Evolutionary conservation across 1,139 yeast genomes (phyloP), one percentile per base, ranked within the genome.

Genomic region (Hansenula lynferdii): DNA sequence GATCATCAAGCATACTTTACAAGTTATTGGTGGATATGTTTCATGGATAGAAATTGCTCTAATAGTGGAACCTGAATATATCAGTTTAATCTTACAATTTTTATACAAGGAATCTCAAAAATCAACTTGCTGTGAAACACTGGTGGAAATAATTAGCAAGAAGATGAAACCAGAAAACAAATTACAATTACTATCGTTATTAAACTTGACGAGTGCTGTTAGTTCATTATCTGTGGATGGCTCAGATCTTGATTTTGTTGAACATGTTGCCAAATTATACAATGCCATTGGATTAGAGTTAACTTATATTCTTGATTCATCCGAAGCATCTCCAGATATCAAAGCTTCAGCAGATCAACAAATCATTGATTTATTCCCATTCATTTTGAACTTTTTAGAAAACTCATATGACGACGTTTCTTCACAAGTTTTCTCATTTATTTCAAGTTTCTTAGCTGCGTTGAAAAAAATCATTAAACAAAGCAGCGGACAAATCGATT

Each of bases 41-140:
- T 82, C 90, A 23, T 94, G 99, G 99, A 87, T 92, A 62, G 98
- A 94, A 55, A 85, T 92, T 45, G 70, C 80, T 23, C 67, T 92
- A 45, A 81, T 94, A 43, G 76, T 90, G 26, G 78, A 80, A 37
- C 75, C 80, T 17, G 76, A 77, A 31, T 83, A 78, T 53, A 70
- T 89, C 50, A 68, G 70, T 36, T 60, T 77, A 36, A 72, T 94
- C 32, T 80, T 81, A 50, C 77, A 74, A 42, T 82, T 76, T 53
- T 69, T 90, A 47, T 74, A 70, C 30, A 65, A 64, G 42, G 66
- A 69, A 31, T 58, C 58, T 15, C 67, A 74, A 19, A 74, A 84
- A 47, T 68, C 75, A 35, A 69, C 77, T 15, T 81, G 95, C 33
- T 81, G 94, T 40, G 74, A 72, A 40, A 80, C 96, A 10, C 69